A percentile compares a stretch with the other conserved stretches of the same genome.
Evolutionary conservation across 208 protist genomes (phyloP).

Genomic region (Kentomonas sorsogonicus): DNA sequence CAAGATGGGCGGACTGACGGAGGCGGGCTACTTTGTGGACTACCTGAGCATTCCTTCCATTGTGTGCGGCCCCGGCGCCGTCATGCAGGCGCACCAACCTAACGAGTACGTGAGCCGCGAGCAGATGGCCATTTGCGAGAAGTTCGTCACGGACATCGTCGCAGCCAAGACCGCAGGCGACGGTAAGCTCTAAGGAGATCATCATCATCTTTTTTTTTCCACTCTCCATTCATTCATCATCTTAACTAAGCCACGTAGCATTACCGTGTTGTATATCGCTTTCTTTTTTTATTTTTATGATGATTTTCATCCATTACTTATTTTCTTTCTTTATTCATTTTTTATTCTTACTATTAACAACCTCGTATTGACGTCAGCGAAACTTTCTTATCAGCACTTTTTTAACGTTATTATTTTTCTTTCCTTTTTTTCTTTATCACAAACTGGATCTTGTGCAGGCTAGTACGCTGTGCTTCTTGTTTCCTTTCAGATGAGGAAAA

Average conservation of each 20-base stretch:
- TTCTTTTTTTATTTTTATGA: not conserved
- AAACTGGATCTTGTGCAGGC: not conserved
- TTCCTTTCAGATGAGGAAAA: not conserved
- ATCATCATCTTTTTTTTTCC: not conserved
- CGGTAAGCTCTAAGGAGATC: no score
- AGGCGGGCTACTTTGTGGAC: slow-evolving; percentile 7
- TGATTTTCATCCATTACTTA: no score
- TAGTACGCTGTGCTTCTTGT: not conserved
- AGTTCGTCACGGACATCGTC: not conserved
- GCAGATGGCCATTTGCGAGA: not conserved
- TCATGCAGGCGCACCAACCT: slow-evolving; percentile 15
- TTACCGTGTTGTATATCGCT: not conserved
- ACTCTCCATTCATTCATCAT: not conserved
- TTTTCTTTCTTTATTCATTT: no score
- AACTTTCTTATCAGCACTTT: no score
- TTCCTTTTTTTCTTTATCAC: not conserved
- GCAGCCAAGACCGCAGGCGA: not conserved
- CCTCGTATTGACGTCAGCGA: no score
- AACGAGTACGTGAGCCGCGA: not conserved
- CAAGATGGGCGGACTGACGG: slow-evolving; percentile 3
- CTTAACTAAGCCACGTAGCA: no score
- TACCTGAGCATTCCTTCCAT: slow-evolving; percentile 3
- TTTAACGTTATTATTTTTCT: no score
- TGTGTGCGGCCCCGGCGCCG: not conserved
- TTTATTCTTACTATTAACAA: no score